Conservation (phyloP, 1,139 yeast species). For the Cylindricascospora bacillispora region DNA sequence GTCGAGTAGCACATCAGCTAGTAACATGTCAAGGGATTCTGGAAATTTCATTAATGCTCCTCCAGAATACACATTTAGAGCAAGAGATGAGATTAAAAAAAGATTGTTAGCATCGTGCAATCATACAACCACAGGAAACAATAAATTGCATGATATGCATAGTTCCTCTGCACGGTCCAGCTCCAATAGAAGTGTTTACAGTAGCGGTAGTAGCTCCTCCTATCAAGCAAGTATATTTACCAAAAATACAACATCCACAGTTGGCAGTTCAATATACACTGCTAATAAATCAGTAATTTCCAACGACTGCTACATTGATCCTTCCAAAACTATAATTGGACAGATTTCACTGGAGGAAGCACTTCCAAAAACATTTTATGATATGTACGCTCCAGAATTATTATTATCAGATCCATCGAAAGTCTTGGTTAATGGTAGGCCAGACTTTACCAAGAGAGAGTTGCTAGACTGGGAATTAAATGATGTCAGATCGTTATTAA, state of each 20-base stretch:
- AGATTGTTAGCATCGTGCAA: conserved; percentile 20
- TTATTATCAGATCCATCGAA: conserved; percentile 27
- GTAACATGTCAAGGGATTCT: conserved; percentile 3
- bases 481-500: conserved; percentile 48
- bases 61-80: conserved; percentile 29
- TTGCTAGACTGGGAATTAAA: conserved; percentile 53
- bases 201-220: conserved; percentile 15
- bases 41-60: conserved; percentile 27
- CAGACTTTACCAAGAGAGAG: conserved; percentile 45
- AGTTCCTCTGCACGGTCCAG: too few species aligned
- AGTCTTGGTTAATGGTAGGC: conserved; percentile 40
- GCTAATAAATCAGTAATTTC: conserved; percentile 9
- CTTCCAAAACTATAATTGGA: too few species aligned
- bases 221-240: conserved; percentile 22
- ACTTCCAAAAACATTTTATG: conserved; percentile 36
- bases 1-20: neutral
- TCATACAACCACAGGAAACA: too few species aligned
- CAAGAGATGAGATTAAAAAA: conserved; percentile 29
- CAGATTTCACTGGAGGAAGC: conserved; percentile 29
- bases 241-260: conserved; percentile 14
- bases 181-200: conserved; percentile 11
- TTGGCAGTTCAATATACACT: conserved; percentile 7
- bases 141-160: too few species aligned
- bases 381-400: conserved; percentile 44
- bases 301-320: too few species aligned